Evolutionary conservation across 2,329 filamentous ascomycete genomes (phyloP).

Genomic region (Alternaria triticimaculans): DNA sequence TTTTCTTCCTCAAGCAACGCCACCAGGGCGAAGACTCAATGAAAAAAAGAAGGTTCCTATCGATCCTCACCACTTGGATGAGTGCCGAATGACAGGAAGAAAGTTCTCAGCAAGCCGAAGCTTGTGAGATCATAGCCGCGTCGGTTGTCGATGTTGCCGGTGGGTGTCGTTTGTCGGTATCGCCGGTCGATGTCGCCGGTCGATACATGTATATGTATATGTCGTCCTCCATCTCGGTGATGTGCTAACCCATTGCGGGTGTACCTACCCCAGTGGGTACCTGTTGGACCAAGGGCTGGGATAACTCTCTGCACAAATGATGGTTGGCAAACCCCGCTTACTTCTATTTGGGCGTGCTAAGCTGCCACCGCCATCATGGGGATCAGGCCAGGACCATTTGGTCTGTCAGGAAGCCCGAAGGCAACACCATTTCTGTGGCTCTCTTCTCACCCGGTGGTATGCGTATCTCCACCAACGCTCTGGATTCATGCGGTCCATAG

Average conservation of each 20-base stretch:
- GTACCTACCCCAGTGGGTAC: neutral
- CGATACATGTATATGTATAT: neutral
- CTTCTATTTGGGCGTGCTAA: neutral
- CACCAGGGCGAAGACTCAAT: neutral
- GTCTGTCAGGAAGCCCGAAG: neutral
- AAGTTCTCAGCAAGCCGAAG: neutral
- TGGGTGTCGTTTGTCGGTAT: neutral
- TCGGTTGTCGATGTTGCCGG: neutral
- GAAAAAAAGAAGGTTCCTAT: neutral
- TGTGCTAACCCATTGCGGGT: neutral
- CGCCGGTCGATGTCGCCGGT: neutral
- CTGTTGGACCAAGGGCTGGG: neutral
- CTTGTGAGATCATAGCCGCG: neutral
- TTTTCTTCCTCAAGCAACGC: constrained; percentile 2
- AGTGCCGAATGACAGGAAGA: neutral
- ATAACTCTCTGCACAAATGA: neutral
- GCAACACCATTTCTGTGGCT: neutral
- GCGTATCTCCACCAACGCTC: neutral
- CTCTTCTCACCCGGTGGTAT: neutral
- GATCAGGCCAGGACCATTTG: neutral
- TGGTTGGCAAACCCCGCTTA: neutral
- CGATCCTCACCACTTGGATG: neutral
- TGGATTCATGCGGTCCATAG: neutral
- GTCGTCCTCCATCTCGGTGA: neutral
- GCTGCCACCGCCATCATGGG: neutral